phyloP scores from a whole-genome alignment of 805 yeast species.

The Starmerella bombi region DNA sequence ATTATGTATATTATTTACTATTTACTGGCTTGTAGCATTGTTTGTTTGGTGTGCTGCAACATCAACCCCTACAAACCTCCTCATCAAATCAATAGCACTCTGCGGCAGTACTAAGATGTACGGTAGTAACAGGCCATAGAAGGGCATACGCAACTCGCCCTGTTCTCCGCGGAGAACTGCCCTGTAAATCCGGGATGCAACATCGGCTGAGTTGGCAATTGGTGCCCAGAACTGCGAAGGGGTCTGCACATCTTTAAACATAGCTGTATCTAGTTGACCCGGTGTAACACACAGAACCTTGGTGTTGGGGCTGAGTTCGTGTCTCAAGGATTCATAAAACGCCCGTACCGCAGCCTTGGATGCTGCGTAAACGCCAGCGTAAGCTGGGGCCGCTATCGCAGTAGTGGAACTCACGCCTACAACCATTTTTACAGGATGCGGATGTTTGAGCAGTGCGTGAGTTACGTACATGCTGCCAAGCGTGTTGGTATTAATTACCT shows the following conservation, averaged over 20 bases:
- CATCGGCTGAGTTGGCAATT: constrained; percentile 46
- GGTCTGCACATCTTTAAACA: constrained; percentile 55
- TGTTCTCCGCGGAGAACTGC: constrained; percentile 25
- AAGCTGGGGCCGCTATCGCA: constrained; percentile 67
- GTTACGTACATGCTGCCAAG: constrained; percentile 52
- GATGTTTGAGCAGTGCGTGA: constrained; percentile 27
- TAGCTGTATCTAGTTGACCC: constrained; percentile 57
- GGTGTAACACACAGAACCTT: constrained; percentile 62
- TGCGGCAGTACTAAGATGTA: constrained; percentile 50
- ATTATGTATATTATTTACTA: background rate
- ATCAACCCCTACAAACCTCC: constrained; percentile 55
- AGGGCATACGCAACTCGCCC: constrained; percentile 55
- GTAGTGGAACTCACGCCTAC: constrained; percentile 63
- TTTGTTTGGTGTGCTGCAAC: constrained; percentile 13
- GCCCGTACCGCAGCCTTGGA: constrained; percentile 68
- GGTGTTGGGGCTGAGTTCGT: constrained; percentile 39
- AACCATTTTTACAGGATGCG: constrained; percentile 36
- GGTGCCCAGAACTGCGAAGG: constrained; percentile 65
- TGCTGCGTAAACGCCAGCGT: constrained; percentile 61
- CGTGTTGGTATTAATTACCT: constrained; percentile 45
- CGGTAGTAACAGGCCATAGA: constrained; percentile 59
- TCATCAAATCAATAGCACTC: constrained; percentile 42
- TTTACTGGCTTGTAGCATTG: background rate
- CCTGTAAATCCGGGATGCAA: constrained; percentile 41
- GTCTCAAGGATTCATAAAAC: constrained; percentile 54